Conservation (phyloP, 31 red algal genomes). For the Bonnemaisonia californica region DNA sequence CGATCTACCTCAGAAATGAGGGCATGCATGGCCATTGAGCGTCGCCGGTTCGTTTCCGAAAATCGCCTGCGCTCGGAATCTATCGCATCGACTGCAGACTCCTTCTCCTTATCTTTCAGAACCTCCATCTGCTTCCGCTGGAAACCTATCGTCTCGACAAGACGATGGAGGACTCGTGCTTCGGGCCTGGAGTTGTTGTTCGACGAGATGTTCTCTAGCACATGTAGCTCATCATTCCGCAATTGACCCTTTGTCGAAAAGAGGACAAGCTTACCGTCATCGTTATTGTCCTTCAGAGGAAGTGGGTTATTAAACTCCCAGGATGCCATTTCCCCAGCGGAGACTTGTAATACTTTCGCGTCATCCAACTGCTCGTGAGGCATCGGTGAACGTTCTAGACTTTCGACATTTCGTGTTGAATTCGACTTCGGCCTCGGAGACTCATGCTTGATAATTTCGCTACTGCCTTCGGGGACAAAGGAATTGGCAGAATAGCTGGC, state of each 20-base stretch:
- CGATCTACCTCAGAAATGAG: constrained; percentile 44
- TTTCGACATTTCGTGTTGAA: no score
- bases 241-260: constrained; percentile 35
- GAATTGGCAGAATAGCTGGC: no score
- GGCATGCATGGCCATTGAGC: constrained; percentile 15
- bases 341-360: no score
- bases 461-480: no score
- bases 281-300: not conserved
- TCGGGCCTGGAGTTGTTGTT: constrained; percentile 26
- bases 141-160: constrained; percentile 51
- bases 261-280: constrained; percentile 8
- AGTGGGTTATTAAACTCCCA: constrained; percentile 35
- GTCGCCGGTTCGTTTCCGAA: constrained; percentile 22
- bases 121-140: constrained; percentile 31
- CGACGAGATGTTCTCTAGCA: constrained; percentile 16
- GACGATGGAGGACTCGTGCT: constrained; percentile 21
- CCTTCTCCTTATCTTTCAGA: constrained; percentile 29
- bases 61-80: constrained; percentile 30
- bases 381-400: no score
- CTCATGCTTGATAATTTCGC: no score
- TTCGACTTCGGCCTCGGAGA: no score
- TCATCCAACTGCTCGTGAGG: no score
- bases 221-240: constrained; percentile 24
- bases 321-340: no score
- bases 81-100: constrained; percentile 24